Percentiles rank a stretch among this genome's conserved stretches.
Conservation (phyloP, 106 monocot genomes). For the Agapanthus africanus region DNA sequence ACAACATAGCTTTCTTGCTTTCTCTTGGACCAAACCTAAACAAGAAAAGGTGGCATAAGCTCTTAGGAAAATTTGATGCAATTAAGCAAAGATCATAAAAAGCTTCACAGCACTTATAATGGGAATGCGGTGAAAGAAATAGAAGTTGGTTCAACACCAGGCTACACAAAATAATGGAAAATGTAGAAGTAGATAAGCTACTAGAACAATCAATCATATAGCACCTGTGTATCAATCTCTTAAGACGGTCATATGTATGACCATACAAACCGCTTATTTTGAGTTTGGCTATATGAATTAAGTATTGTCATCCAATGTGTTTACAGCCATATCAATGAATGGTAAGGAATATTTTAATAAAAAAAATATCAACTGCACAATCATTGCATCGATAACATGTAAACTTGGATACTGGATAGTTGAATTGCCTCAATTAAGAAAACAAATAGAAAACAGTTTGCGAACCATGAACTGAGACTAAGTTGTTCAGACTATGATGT, state of each 20-base stretch:
- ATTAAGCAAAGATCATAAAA: background rate
- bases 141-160: background rate
- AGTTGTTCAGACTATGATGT: no score
- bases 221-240: background rate
- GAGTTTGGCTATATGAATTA: background rate
- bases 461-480: background rate
- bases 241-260: background rate
- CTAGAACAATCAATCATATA: background rate
- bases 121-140: background rate
- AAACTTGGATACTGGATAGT: no score
- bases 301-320: background rate
- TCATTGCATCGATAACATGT: no score
- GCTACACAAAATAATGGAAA: background rate
- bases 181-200: background rate
- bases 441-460: background rate
- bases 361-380: no score
- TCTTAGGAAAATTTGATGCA: background rate
- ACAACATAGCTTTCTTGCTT: slow-evolving; percentile 98
- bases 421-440: no score
- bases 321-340: background rate
- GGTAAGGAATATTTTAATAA: background rate
- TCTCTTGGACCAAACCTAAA: slow-evolving; percentile 94
- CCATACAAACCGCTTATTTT: background rate
- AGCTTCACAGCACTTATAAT: background rate
- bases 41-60: background rate